Evolutionary conservation across 306 rosid genomes (phyloP).

Genomic region (Psophocarpus tetragonolobus): DNA sequence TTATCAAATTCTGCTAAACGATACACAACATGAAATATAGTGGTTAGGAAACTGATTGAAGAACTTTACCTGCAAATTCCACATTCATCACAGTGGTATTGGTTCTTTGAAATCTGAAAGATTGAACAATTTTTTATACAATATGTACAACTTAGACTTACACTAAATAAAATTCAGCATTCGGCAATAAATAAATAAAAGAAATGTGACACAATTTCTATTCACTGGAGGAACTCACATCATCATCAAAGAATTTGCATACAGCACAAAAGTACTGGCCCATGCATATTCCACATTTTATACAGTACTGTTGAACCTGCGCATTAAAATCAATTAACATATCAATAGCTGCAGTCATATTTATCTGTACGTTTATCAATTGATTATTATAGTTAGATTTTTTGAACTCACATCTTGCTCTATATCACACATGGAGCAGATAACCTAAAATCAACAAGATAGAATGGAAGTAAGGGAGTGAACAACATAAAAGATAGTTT

Average conservation of each 20-base stretch:
- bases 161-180: neutral
- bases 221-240: constrained; percentile 49
- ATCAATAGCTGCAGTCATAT: neutral
- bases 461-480: neutral
- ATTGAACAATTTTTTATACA: constrained; percentile 7
- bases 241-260: constrained; percentile 90
- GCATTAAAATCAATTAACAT: neutral
- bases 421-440: constrained; percentile 73
- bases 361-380: neutral
- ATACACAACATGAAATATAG: neutral
- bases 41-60: neutral
- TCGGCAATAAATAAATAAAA: neutral
- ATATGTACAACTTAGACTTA: neutral
- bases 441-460: constrained; percentile 56
- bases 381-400: neutral
- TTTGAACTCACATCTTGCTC: constrained; percentile 73
- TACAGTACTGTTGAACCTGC: constrained; percentile 86
- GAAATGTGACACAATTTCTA: neutral
- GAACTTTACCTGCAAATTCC: constrained; percentile 85
- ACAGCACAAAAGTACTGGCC: constrained; percentile 72
- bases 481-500: neutral
- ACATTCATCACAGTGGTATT: constrained; percentile 84
- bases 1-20: constrained; percentile 19
- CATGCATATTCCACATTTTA: constrained; percentile 80
- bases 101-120: constrained; percentile 67